These are phyloP conservation scores for Aspergillus steynii DNA, from an alignment of 495 filamentous ascomycete genomes.

Conservation along the genomic window DNA sequence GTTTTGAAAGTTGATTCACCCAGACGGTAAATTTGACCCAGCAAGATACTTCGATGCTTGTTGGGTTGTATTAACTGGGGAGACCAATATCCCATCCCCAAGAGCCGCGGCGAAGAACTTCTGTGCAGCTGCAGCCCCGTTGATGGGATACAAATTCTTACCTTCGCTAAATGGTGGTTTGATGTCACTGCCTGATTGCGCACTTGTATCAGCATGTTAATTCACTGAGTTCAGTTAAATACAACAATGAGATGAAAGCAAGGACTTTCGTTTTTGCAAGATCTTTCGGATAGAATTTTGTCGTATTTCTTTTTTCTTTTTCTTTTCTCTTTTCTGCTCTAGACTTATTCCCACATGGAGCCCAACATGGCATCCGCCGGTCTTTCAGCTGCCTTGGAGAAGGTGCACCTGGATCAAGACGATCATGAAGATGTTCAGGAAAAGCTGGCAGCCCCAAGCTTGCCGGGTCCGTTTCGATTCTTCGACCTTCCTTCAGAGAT, in stretches of 20 bases:
- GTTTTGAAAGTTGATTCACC: constrained; percentile 63
- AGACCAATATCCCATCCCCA: constrained; percentile 62
- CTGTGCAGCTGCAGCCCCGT: constrained; percentile 51
- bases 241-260: constrained; percentile 25
- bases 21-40: constrained; percentile 66
- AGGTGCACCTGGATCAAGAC: constrained; percentile 19
- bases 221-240: constrained; percentile 18
- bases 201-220: constrained; percentile 11
- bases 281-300: constrained; percentile 17
- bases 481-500: constrained; percentile 78
- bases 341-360: not conserved
- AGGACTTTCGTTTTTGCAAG: constrained; percentile 3
- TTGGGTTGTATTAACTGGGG: constrained; percentile 69
- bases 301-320: constrained; percentile 12
- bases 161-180: constrained; percentile 15
- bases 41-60: constrained; percentile 49
- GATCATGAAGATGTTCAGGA: constrained; percentile 14
- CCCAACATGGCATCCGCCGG: constrained; percentile 15
- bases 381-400: constrained; percentile 23
- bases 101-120: constrained; percentile 60
- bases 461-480: constrained; percentile 61
- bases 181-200: constrained; percentile 7
- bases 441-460: constrained; percentile 8
- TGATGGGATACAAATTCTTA: constrained; percentile 42
- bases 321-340: constrained; percentile 8